Evolutionary conservation across 2,329 filamentous ascomycete genomes (phyloP).

Genomic region (Myriosclerotinia duriaeana): DNA sequence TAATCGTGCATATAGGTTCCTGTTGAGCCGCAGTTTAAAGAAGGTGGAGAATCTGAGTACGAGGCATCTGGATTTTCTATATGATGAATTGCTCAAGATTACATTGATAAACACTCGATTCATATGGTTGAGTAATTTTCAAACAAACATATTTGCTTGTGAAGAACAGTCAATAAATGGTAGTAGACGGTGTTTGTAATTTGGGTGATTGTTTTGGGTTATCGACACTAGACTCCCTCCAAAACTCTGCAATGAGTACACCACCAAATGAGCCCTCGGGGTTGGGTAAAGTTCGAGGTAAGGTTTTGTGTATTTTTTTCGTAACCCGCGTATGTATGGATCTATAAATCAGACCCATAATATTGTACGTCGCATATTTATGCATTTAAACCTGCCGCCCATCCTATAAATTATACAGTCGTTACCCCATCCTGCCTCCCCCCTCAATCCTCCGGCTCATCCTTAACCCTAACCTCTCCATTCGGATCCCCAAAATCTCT

Average conservation of each 20-base stretch:
- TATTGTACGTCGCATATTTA: neutral
- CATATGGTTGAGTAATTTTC: neutral
- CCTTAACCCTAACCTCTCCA: slow-evolving; percentile 36
- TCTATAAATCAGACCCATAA: neutral
- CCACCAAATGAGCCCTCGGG: neutral
- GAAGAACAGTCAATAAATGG: neutral
- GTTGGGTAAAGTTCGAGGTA: neutral
- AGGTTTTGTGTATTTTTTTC: neutral
- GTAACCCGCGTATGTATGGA: neutral
- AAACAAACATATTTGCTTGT: neutral
- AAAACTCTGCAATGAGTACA: neutral
- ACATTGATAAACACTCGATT: neutral
- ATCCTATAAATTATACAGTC: neutral
- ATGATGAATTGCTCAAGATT: neutral
- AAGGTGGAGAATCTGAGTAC: neutral
- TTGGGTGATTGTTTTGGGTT: neutral
- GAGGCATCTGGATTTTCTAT: neutral
- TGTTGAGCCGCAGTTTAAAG: neutral
- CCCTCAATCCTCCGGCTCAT: slow-evolving; percentile 35
- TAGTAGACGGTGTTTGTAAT: neutral
- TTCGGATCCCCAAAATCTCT: slow-evolving; percentile 34
- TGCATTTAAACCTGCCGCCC: neutral
- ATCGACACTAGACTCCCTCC: neutral
- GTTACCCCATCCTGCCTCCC: neutral
- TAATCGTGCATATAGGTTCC: no score